Evolutionary conservation across 441 rosid genomes (phyloP).

Genomic region (Kokia cookei): DNA sequence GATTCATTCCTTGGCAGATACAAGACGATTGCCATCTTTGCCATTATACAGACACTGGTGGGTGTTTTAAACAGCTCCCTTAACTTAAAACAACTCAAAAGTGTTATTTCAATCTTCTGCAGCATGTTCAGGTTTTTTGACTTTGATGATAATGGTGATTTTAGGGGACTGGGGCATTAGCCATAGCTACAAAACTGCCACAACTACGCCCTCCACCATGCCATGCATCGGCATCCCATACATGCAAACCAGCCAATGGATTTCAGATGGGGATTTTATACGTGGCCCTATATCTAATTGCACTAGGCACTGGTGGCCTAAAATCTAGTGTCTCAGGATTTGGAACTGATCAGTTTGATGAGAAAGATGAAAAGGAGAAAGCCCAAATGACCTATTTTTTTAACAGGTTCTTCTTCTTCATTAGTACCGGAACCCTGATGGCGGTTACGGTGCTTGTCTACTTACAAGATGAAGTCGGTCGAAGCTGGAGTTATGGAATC

Average conservation of each 20-base stretch:
- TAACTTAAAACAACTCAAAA: background rate
- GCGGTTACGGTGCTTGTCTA: conserved; percentile 46
- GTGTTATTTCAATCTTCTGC: background rate
- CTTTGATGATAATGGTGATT: background rate
- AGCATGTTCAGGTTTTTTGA: background rate
- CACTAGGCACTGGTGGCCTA: conserved; percentile 43
- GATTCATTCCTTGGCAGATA: conserved; percentile 42
- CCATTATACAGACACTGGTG: conserved; percentile 27
- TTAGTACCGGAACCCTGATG: conserved; percentile 31
- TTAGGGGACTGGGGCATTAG: conserved; percentile 34
- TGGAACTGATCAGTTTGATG: conserved; percentile 46
- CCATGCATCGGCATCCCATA: conserved; percentile 5
- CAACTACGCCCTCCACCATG: conserved; percentile 36
- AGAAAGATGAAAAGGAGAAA: conserved; percentile 32
- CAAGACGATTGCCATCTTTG: conserved; percentile 34
- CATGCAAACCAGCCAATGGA: conserved; percentile 28
- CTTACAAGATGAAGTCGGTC: conserved; percentile 36
- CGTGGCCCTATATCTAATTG: conserved; percentile 31
- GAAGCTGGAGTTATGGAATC: conserved; percentile 40
- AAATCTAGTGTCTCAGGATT: conserved; percentile 46
- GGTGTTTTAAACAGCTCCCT: background rate
- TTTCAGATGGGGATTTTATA: conserved; percentile 39
- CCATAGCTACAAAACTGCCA: conserved; percentile 28
- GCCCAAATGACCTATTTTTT: conserved; percentile 38
- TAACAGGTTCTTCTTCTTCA: conserved; percentile 42